Base-by-base conservation (phyloP, 2,329 filamentous ascomycete species). In the Aurifilum marmelostoma region DNA sequence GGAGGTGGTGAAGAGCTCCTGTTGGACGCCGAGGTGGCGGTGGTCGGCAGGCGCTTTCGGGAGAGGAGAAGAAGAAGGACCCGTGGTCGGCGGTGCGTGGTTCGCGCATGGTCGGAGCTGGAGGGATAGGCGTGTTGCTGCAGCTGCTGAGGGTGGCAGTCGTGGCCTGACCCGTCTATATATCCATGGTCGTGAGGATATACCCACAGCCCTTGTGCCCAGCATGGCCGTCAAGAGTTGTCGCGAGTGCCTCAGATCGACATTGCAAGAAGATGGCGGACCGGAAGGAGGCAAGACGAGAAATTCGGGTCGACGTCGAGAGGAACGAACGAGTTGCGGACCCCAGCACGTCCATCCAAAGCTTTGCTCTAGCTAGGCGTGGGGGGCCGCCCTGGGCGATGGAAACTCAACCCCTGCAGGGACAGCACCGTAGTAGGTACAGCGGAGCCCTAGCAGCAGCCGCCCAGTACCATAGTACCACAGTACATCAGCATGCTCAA, bases 1-100 rank as follows among this genome's bases (percentile, higher is more conserved):
- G 1, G 92, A 94, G 18, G 88, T 92, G 50, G 89, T 92, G 79
- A 96, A 97, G 52, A 97, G 87, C 74, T 92, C 88, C 74, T 96
- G 92, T 69, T 88, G 83, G 64, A 86, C 73, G 62, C 84, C 88
- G 69, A 91, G 82, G 73, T 86, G 82, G 73, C 88, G 84, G 76
- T 91, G 89, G 73, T 91, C 88, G 69, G 70, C 78, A 50, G 74
- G 74, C 27, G 71, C 73, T 64, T 73, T 76, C 61, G 75, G 74
- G 32, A 75, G 73, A 24, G 72, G 56, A 54, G n/a, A 18, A 56
- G 52, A 16, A 16, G 14, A 27, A 32, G 52, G 52, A 50, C 66
- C 47, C 32, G 73, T 63, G 47, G 75, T 73, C 37, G 77, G 71
- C 59, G 78, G 74, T 8, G 77, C 76, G 43, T 67, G 68, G 69